Evolutionary conservation across 225 moss, liverwort and hornwort species (phyloP), one percentile per base, ranked within the genome.

Genomic region (Ulota crispa): DNA sequence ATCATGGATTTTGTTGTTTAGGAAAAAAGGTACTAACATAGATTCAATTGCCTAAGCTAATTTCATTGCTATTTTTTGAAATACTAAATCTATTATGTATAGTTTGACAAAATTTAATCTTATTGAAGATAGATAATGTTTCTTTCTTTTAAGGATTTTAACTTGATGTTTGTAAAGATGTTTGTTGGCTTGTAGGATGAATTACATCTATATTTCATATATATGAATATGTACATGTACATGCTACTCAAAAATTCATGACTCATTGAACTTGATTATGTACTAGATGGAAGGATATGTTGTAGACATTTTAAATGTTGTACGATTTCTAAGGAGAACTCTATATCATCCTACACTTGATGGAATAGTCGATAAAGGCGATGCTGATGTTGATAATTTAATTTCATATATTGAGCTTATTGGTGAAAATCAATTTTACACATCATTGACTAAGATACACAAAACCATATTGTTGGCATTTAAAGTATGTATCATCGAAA

Each of bases 371-470:
- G 92, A 92, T 42, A 92, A 92, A 90, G 88, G 90, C 55, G 93
- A 94, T 79, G 88, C 66, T 1, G 65, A 92, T 56, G 71, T 88
- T 11, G 93, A 94, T 6, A 95, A 93, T 66, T 84, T 98, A 60
- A 64, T 88, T 32, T 85, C 95, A 55, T 98, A 95, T 75, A 42
- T 92, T 37, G 97, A 98, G 5, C 87, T 98, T 13, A 98, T 98
- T 62, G 94, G 93, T 26, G 97, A 98, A 89, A 83, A 78, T 68
- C 97, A 92, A 70, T 93, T 93, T 75, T 80, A 85, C 34, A 64
- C 82, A 11, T 57, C 83, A 6, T 74, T 91, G 7, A 10, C 80
- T 23, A 90, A 85, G n/a, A 90, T 98, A 30, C 88, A 93, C 67
- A 83, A 76, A 81, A 91, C 91, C 9, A 67, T 98, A 37, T 77